These are phyloP conservation scores for Raffaelea arxii DNA, from an alignment of 2,329 filamentous ascomycete genomes.

Conservation along the genomic window DNA sequence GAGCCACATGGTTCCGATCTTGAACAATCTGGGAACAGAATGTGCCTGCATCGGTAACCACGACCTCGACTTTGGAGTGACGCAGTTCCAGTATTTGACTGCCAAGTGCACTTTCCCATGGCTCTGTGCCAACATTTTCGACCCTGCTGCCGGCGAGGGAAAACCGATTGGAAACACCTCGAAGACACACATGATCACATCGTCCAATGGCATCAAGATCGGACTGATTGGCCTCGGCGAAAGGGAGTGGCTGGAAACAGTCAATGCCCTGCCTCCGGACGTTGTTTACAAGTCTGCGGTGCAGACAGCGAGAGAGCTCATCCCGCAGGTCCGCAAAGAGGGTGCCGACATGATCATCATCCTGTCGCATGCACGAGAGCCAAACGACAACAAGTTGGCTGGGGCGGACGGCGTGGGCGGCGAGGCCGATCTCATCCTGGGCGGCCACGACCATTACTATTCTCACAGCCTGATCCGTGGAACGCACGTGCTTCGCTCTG, in stretches of 20 bases:
- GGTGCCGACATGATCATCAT: constrained; percentile 78
- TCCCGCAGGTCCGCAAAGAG: constrained; percentile 61
- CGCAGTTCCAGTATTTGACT: constrained; percentile 65
- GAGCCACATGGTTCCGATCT: constrained; percentile 76
- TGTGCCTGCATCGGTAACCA: constrained; percentile 87
- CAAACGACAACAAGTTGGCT: constrained; percentile 81
- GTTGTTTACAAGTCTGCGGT: constrained; percentile 74
- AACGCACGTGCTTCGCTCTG: constrained; percentile 76
- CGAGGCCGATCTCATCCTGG: constrained; percentile 74
- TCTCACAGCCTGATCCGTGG: constrained; percentile 67
- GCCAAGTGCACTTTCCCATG: constrained; percentile 76
- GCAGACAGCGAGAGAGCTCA: constrained; percentile 64
- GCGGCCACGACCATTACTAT: constrained; percentile 88
- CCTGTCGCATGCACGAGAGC: constrained; percentile 77
- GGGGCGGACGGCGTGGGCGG: constrained; percentile 65
- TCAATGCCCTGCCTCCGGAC: constrained; percentile 75
- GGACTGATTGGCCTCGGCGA: constrained; percentile 81
- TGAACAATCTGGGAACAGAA: constrained; percentile 69
- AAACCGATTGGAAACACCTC: constrained; percentile 67
- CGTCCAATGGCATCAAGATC: constrained; percentile 76
- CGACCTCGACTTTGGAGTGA: constrained; percentile 84
- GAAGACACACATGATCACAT: constrained; percentile 66
- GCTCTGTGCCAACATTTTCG: constrained; percentile 80
- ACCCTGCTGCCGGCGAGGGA: constrained; percentile 67
- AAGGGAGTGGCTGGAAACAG: constrained; percentile 80